Evolutionary conservation across 169 alveolate species (phyloP).

Genomic region (Plasmodium gonderi): DNA sequence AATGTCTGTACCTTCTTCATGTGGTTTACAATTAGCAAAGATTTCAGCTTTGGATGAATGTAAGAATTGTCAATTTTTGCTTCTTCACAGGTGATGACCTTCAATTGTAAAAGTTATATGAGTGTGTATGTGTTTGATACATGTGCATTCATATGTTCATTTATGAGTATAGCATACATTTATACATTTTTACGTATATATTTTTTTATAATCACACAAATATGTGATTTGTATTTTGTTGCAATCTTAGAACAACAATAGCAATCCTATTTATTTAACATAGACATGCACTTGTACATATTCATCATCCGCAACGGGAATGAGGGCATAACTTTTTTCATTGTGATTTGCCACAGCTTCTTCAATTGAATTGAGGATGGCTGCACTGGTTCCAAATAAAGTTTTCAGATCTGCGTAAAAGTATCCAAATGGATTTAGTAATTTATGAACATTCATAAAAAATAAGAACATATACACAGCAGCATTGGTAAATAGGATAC

Average conservation of each 20-base stretch:
- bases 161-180: neutral
- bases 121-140: neutral
- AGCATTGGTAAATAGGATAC: neutral
- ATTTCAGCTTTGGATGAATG: constrained; percentile 37
- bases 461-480: neutral
- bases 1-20: constrained; percentile 33
- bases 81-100: constrained; percentile 59
- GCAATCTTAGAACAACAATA: neutral
- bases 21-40: constrained; percentile 43
- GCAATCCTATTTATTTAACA: neutral
- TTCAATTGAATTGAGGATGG: constrained; percentile 22
- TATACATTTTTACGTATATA: neutral
- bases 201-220: neutral
- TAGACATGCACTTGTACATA: constrained; percentile 16
- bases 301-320: constrained; percentile 29
- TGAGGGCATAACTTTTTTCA: constrained; percentile 26
- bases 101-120: neutral
- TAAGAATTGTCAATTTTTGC: constrained; percentile 28
- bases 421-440: neutral
- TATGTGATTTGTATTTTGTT: too few species aligned
- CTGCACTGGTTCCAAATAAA: constrained; percentile 49
- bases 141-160: neutral
- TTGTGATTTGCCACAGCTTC: constrained; percentile 32
- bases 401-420: constrained; percentile 29
- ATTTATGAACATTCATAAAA: neutral